phyloP scores from a whole-genome alignment of 306 rosid species.

The Parietaria judaica region DNA sequence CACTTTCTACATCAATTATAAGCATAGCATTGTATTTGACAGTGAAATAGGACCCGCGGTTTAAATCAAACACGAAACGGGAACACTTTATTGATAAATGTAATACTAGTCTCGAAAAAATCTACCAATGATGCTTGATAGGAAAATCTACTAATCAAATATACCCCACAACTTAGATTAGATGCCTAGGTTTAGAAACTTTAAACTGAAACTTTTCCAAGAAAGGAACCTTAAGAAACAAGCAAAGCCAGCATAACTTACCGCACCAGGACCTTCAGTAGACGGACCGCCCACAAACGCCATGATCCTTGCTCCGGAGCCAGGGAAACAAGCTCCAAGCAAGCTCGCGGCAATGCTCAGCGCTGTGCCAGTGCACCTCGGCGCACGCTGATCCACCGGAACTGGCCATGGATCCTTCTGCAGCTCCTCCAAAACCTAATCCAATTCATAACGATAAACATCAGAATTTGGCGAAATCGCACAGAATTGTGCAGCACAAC shows the following conservation, averaged over 20 bases:
- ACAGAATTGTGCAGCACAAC: background rate
- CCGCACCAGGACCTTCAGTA: constrained; percentile 90
- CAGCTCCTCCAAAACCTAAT: constrained; percentile 80
- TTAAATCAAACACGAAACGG: no score
- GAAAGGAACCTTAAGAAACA: no score
- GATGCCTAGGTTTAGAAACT: no score
- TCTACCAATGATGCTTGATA: no score
- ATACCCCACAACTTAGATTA: no score
- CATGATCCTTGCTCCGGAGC: constrained; percentile 86
- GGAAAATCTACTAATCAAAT: no score
- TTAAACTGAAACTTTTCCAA: no score
- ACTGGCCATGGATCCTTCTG: constrained; percentile 95
- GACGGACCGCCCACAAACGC: constrained; percentile 95
- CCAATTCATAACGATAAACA: background rate
- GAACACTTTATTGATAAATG: no score
- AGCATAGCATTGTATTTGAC: no score
- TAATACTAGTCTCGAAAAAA: no score
- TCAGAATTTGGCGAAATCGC: background rate
- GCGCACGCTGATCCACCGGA: constrained; percentile 69
- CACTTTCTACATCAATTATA: no score
- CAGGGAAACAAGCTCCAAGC: constrained; percentile 95
- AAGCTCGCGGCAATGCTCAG: constrained; percentile 76
- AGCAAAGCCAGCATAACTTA: constrained; percentile 35
- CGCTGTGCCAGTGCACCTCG: constrained; percentile 87
- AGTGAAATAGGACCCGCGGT: no score